Conservation (phyloP, 139 green algal species). For the Chlorella sp. region DNA sequence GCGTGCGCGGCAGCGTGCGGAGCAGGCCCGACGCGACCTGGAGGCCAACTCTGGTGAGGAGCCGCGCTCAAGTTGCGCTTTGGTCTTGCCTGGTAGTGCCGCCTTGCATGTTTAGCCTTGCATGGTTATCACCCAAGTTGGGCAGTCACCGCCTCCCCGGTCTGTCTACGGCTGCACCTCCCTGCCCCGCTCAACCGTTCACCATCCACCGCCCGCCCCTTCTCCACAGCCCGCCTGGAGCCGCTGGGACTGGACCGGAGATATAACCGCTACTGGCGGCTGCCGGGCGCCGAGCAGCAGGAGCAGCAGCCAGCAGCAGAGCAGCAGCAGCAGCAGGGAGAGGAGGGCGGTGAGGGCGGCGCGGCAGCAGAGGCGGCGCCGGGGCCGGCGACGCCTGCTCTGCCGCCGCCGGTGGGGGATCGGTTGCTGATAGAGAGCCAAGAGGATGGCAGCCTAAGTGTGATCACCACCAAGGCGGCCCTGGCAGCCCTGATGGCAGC, state of each 20-base stretch:
- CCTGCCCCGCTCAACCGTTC: not conserved
- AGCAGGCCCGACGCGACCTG: constrained; percentile 36
- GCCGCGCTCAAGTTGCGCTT: too few relatives aligned
- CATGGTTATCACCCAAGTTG: too few relatives aligned
- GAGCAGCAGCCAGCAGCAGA: not conserved
- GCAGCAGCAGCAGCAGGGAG: not conserved
- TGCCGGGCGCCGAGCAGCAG: constrained; percentile 31
- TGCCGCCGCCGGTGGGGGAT: not conserved
- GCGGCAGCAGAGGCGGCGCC: not conserved
- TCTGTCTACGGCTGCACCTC: too few relatives aligned
- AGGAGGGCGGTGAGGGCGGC: not conserved
- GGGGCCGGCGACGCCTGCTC: not conserved
- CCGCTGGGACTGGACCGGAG: constrained; percentile 84
- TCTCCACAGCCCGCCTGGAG: constrained; percentile 52
- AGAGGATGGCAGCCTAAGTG: constrained; percentile 52
- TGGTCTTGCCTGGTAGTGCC: not conserved
- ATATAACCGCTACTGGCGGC: constrained; percentile 82
- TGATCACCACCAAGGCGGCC: constrained; percentile 48
- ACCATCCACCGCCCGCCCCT: too few relatives aligned
- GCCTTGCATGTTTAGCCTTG: not conserved
- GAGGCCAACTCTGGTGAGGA: constrained; percentile 43
- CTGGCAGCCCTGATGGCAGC: constrained; percentile 61
- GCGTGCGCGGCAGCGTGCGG: constrained; percentile 35
- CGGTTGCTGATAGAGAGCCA: constrained; percentile 46
- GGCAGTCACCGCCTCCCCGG: too few relatives aligned